Percentiles rank a stretch among this genome's conserved stretches.
Evolutionary conservation across 768 basidiomycete genomes (phyloP).

Genomic region (Russula vinacea): DNA sequence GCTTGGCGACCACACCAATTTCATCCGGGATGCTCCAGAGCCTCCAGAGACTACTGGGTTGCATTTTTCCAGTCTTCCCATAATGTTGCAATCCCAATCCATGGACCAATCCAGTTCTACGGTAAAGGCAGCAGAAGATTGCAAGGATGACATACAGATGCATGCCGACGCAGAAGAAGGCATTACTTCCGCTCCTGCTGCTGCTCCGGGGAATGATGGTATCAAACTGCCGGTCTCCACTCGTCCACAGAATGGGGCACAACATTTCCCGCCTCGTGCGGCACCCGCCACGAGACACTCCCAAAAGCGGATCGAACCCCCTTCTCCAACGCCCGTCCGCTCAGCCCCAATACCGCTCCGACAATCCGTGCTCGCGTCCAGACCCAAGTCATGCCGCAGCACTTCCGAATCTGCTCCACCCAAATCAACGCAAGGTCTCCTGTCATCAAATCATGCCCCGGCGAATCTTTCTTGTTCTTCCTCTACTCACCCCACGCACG

Average conservation of each 20-base stretch:
- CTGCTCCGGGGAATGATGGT: background rate
- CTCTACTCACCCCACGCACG: background rate
- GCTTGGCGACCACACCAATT: slow-evolving; percentile 5
- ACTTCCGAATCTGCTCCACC: background rate
- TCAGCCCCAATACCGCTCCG: background rate
- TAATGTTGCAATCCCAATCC: slow-evolving; percentile 1
- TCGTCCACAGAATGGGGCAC: background rate
- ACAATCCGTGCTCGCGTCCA: background rate
- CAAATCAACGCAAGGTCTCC: background rate
- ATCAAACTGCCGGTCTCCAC: background rate
- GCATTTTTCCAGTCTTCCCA: slow-evolving; percentile 18
- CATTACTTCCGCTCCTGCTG: too few species aligned
- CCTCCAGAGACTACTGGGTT: too few species aligned
- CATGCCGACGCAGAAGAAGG: background rate
- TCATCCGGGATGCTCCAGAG: background rate
- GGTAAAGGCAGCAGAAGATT: background rate
- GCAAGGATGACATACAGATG: background rate
- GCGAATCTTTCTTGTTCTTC: background rate
- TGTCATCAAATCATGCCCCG: background rate
- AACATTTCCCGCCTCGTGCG: background rate
- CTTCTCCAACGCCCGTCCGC: slow-evolving; percentile 14
- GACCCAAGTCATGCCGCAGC: background rate
- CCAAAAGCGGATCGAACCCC: background rate
- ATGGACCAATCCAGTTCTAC: background rate
- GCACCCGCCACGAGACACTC: background rate